These are phyloP conservation scores for Penicillium lagena DNA, from an alignment of 495 filamentous ascomycete genomes.

Conservation along the genomic window DNA sequence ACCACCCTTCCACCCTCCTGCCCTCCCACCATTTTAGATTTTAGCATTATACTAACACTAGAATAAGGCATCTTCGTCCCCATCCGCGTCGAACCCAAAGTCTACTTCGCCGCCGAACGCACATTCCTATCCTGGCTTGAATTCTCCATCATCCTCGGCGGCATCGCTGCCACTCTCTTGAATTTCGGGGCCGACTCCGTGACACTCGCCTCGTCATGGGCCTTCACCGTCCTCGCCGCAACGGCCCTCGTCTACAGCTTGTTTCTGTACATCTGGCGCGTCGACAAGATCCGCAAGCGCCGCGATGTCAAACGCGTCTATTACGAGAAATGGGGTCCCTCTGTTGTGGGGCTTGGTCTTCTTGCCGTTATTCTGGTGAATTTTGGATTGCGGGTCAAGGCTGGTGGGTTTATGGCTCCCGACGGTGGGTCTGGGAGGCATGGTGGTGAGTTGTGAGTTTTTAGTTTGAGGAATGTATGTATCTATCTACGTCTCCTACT, in stretches of 20 bases:
- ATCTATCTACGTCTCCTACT: not conserved
- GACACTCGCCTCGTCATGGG: conserved; percentile 60
- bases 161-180: conserved; percentile 83
- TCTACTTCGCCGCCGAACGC: conserved; percentile 92
- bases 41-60: too few relatives aligned
- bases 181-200: conserved; percentile 66
- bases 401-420: conserved; percentile 26
- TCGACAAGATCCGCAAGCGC: conserved; percentile 72
- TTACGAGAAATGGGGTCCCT: conserved; percentile 86
- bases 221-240: conserved; percentile 77
- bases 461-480: not conserved
- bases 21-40: too few relatives aligned
- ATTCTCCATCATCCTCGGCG: conserved; percentile 88
- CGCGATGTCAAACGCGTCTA: conserved; percentile 68
- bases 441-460: conserved; percentile 11
- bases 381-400: conserved; percentile 48
- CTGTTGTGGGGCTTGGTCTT: conserved; percentile 65
- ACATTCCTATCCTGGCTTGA: conserved; percentile 98
- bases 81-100: conserved; percentile 93
- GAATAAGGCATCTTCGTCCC: conserved; percentile 77
- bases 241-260: conserved; percentile 71
- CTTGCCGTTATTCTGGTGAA: conserved; percentile 69
- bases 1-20: not conserved
- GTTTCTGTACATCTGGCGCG: conserved; percentile 79
- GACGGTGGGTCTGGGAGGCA: conserved; percentile 3